Evolutionary conservation across 768 basidiomycete genomes (phyloP), one percentile per base, ranked within the genome.

Genomic region (Hygrocybe punicea): DNA sequence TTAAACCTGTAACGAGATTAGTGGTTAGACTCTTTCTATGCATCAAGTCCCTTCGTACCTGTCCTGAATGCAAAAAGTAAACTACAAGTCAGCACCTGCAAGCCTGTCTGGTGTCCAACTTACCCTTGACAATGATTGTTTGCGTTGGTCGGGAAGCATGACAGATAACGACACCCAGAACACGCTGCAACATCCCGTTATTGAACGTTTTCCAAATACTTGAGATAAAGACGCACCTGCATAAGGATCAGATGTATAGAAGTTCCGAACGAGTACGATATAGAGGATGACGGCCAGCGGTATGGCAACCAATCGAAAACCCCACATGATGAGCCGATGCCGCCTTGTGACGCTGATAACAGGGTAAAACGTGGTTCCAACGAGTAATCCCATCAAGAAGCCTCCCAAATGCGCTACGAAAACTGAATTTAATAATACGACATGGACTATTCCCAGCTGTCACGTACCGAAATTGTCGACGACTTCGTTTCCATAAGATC

Each of bases 171-270:
- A 69, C 94, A 97, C 61, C 93, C 89, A 52, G 85, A 78, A 68
- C 91, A 93, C 25, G 91, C 92, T 91, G 51, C 55, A 54, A 13
- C 39, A 35, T 55, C 8, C 8, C 29, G 4, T 29, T 29, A 29
- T 29, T 46, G 6, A 39, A 21, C 19, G 36, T 49, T 61, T 10
- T 59, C 21, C 16, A 19, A 51, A 58, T n/a, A 35, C 24, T 57
- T 55, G 11, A 44, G 57, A 57, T 45, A 16, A 51, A 54, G 50
- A 72, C 82, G 58, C 75, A 84, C 92, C 91, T 11, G 86, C 86
- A 66, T 89, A 89, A 29, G 94, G 91, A 69, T 97, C 81, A 44
- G 83, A 84, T 1, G 84, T 93, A 68, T 95, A 97, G 69, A 98
- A 98, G 71, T 98, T 98, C 58, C 85, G 78, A 35, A 80, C 80